phyloP scores from a whole-genome alignment of 805 yeast species.

The Wickerhamomyces bisporus region DNA sequence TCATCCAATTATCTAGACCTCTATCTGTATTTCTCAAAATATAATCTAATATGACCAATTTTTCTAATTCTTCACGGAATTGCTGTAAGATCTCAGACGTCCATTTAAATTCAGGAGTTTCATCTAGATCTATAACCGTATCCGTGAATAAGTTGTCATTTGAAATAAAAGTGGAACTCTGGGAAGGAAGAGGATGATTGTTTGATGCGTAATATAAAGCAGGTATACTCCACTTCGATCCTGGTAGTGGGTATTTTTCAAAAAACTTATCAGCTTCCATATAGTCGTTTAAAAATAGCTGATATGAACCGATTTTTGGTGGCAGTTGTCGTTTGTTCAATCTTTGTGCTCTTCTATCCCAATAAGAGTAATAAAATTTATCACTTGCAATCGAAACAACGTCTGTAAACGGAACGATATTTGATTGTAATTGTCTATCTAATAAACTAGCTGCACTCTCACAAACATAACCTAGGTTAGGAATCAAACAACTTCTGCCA shows the following conservation, averaged over 20 bases:
- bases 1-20: constrained; percentile 77
- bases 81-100: constrained; percentile 40
- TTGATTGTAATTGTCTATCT: constrained; percentile 53
- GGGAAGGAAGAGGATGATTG: background rate
- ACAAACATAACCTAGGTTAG: constrained; percentile 66
- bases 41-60: constrained; percentile 64
- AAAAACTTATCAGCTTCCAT: constrained; percentile 58
- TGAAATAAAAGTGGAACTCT: too few relatives aligned
- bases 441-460: constrained; percentile 69
- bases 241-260: constrained; percentile 51
- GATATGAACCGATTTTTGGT: constrained; percentile 61
- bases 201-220: constrained; percentile 3
- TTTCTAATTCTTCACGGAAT: constrained; percentile 59
- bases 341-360: constrained; percentile 31
- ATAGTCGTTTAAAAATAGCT: constrained; percentile 54
- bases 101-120: constrained; percentile 42
- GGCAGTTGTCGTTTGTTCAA: constrained; percentile 28
- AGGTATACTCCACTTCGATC: constrained; percentile 24
- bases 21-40: constrained; percentile 73
- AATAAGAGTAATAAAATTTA: constrained; percentile 41
- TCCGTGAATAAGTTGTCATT: background rate
- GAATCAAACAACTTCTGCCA: constrained; percentile 67
- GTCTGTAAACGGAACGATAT: constrained; percentile 64
- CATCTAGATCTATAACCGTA: constrained; percentile 6
- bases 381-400: constrained; percentile 33